phyloP scores from a whole-genome alignment of 2,329 filamentous ascomycete genomes.

The Sphaerulina vaccinii region DNA sequence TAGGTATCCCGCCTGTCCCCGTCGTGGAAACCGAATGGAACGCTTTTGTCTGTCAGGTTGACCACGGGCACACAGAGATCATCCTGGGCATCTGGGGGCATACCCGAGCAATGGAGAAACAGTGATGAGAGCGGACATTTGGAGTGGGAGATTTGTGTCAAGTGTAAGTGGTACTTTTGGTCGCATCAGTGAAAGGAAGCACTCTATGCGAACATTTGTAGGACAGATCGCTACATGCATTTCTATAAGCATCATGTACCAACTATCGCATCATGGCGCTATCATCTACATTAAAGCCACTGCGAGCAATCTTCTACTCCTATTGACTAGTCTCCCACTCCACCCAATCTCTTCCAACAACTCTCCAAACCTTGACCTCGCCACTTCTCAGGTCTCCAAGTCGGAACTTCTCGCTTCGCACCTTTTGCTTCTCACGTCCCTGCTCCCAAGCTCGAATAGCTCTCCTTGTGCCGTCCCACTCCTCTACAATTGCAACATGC shows the following conservation, averaged over 20 bases:
- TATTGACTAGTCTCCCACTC: slow-evolving; percentile 65
- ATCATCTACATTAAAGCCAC: slow-evolving; percentile 8
- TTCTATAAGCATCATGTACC: slow-evolving; percentile 9
- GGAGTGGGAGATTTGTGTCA: too few relatives aligned
- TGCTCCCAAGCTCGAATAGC: slow-evolving; percentile 96
- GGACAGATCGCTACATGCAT: slow-evolving; percentile 5
- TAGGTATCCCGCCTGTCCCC: too few relatives aligned
- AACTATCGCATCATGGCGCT: background rate
- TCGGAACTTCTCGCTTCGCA: slow-evolving; percentile 91
- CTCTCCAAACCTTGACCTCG: slow-evolving; percentile 95
- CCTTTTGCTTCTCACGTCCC: slow-evolving; percentile 80
- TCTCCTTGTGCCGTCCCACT: slow-evolving; percentile 99
- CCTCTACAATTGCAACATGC: slow-evolving; percentile 86
- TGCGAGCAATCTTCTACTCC: background rate
- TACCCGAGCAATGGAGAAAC: too few relatives aligned
- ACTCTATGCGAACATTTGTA: too few relatives aligned
- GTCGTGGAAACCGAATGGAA: too few relatives aligned
- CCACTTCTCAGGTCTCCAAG: slow-evolving; percentile 87
- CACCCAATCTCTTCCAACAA: slow-evolving; percentile 89
- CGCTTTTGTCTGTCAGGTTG: too few relatives aligned
- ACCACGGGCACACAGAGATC: too few relatives aligned
- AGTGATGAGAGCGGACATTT: too few relatives aligned
- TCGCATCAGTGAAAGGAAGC: too few relatives aligned
- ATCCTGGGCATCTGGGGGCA: too few relatives aligned
- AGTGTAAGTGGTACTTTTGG: too few relatives aligned